Evolutionary conservation across 2,329 filamentous ascomycete species (phyloP), one percentile per base, ranked within the genome.

Genomic region (Monosporascus sp.): DNA sequence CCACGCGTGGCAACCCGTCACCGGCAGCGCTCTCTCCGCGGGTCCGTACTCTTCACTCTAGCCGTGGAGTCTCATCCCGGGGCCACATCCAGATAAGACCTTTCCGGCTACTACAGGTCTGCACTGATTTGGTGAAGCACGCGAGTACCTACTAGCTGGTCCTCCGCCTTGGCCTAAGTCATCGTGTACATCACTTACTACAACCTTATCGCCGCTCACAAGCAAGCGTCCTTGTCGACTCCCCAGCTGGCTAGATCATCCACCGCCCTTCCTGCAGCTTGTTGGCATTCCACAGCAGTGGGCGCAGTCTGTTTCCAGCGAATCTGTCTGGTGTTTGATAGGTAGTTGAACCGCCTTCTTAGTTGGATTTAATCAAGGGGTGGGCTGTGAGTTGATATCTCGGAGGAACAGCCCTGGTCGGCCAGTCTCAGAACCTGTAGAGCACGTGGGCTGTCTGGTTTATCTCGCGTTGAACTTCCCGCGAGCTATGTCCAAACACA

Each of bases 401-500:
- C 50, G 50, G 53, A 52, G 49, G 49, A 31, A 31, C 35, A 54
- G 36, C 39, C 35, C 49, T 50, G 49, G 49, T 50, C 43, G 52
- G 54, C 51, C 59, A 54, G 55, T 52, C 49, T 66, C 58, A 59
- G 60, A 61, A 64, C 58, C 62, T 58, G 52, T 55, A 55, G 54
- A 50, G 37, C 47, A 50, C 51, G 48, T 50, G 55, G 58, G 51
- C 54, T 51, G 51, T 49, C 27, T 44, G 53, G 48, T 46, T 57
- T 55, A 53, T 54, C 59, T 56, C 52, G 53, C 54, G 54, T 50
- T 62, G 61, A 59, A 58, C 64, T 64, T 66, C 57, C 54, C 64
- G 68, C 55, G 17, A 54, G 65, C 66, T 71, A 83, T 83, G 78
- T 77, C 80, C 62, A 78, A 75, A 62, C 73, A 79, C 60, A 74